phyloP scores from a whole-genome alignment of 169 alveolate species.

The Cryptosporidium andersoni region DNA sequence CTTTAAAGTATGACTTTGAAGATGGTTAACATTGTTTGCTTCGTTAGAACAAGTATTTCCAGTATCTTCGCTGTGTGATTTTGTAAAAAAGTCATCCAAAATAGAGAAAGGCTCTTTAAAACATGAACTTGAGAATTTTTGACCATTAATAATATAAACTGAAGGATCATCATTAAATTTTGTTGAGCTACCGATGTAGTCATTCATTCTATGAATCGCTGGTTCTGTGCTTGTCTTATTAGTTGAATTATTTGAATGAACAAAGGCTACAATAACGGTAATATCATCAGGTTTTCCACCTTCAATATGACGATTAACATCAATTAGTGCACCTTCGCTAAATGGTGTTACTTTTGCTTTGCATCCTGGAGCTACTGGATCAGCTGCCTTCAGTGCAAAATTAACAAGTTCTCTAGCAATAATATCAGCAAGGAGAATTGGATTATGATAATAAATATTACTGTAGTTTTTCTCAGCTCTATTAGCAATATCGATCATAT shows the following conservation, averaged over 20 bases:
- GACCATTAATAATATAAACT: slow-evolving; percentile 61
- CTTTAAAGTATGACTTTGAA: too few relatives aligned
- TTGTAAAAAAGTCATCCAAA: slow-evolving; percentile 24
- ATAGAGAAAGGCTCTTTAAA: slow-evolving; percentile 49
- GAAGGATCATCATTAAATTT: slow-evolving; percentile 62
- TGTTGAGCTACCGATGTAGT: slow-evolving; percentile 63
- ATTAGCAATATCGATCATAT: slow-evolving; percentile 77
- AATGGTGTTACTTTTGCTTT: slow-evolving; percentile 74
- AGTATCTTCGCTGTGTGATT: background rate
- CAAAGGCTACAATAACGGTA: slow-evolving; percentile 78
- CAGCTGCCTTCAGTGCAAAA: slow-evolving; percentile 56
- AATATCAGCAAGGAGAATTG: slow-evolving; percentile 40
- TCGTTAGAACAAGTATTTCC: too few relatives aligned
- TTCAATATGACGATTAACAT: slow-evolving; percentile 73
- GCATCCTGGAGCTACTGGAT: slow-evolving; percentile 33
- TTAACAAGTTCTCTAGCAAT: slow-evolving; percentile 54
- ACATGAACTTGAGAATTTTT: slow-evolving; percentile 52
- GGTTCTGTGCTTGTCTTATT: slow-evolving; percentile 35
- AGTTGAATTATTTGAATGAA: slow-evolving; percentile 25
- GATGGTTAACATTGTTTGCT: too few relatives aligned
- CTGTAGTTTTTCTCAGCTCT: slow-evolving; percentile 29
- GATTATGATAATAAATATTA: slow-evolving; percentile 19
- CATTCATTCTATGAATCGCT: slow-evolving; percentile 44
- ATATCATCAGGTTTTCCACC: slow-evolving; percentile 82
- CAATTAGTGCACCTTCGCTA: slow-evolving; percentile 73